Base-by-base conservation (phyloP, 768 basidiomycete species). In the Hypholoma fasciculare region DNA sequence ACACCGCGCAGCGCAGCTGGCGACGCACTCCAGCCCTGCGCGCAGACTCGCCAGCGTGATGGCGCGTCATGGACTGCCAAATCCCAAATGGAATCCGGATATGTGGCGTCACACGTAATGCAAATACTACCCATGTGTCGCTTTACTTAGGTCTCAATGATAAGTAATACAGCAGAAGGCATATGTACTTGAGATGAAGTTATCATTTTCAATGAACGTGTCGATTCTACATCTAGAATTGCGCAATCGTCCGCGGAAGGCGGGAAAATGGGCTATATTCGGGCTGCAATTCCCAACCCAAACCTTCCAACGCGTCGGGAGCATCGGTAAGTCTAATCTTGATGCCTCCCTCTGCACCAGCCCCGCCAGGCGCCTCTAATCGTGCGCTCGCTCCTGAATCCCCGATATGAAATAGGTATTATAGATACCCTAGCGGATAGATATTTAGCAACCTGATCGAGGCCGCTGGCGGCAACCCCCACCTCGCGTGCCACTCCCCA, bases 191-290 rank as follows among this genome's bases (percentile, higher is more conserved):
- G 60, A 67, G 63, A 68, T 67, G 68, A 67, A 67, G 59, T 64
- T 62, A 67, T 67, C 64, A 69, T 69, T 65, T 49, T 64, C 57
- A 65, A 71, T 69, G 69, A 73, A 71, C 65, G 70, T 70, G 69
- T 71, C 67, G 66, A 66, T 61, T 62, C 56, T 59, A 62, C 62
- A 66, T 70, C 69, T 67, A 68, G 66, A 68, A 67, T 69, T 74
- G 71, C 65, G 65, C 76, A 78, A 76, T 77, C 74, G 70, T 76
- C 78, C 78, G 78, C 74, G 76, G 74, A 72, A 76, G 75, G 70
- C 78, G 78, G 78, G 67, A 58, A 61, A 62, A 65, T 62, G 67
- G 65, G 66, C 75, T 73, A 74, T 70, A 73, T 72, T 72, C 65
- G 69, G 73, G 60, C 61, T 60, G 65, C 68, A 64, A 65, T 71